phyloP scores from a whole-genome alignment of 2,329 filamentous ascomycete species.

The Pezicula radicicola region DNA sequence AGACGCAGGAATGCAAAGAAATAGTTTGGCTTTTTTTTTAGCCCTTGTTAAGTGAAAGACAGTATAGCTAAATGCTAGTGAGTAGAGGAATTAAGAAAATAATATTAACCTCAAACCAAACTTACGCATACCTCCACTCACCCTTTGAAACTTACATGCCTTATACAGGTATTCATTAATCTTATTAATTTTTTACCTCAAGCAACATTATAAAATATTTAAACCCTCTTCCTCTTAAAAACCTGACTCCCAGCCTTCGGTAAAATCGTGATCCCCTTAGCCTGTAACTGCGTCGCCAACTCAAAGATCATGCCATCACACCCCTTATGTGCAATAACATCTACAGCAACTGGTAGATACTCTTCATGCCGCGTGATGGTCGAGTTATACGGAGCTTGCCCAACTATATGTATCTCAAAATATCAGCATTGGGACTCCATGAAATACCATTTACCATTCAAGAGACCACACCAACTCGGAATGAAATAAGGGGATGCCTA shows the following conservation, averaged over 20 bases:
- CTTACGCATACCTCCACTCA: too few relatives aligned
- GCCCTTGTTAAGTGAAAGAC: too few relatives aligned
- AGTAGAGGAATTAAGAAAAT: too few relatives aligned
- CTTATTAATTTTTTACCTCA: too few relatives aligned
- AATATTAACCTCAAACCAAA: too few relatives aligned
- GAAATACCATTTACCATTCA: not conserved
- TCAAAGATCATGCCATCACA: conserved; percentile 58
- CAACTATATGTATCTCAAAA: conserved; percentile 9
- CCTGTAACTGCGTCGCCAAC: conserved; percentile 48
- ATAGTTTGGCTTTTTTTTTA: too few relatives aligned
- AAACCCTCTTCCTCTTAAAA: not conserved
- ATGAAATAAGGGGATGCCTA: conserved; percentile 4
- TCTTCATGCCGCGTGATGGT: conserved; percentile 46
- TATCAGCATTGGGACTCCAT: not conserved
- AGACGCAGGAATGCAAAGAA: too few relatives aligned
- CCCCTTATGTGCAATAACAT: conserved; percentile 54
- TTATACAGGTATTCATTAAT: too few relatives aligned
- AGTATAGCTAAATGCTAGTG: too few relatives aligned
- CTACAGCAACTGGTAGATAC: conserved; percentile 53
- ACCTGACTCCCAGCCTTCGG: conserved; percentile 38
- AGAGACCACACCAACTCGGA: not conserved
- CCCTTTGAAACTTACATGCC: too few relatives aligned
- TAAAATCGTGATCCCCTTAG: conserved; percentile 43
- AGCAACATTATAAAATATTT: not conserved
- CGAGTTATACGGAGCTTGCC: conserved; percentile 37